phyloP scores from a whole-genome alignment of 1,284 basidiomycete genomes.

The Papiliotrema terrestris region DNA sequence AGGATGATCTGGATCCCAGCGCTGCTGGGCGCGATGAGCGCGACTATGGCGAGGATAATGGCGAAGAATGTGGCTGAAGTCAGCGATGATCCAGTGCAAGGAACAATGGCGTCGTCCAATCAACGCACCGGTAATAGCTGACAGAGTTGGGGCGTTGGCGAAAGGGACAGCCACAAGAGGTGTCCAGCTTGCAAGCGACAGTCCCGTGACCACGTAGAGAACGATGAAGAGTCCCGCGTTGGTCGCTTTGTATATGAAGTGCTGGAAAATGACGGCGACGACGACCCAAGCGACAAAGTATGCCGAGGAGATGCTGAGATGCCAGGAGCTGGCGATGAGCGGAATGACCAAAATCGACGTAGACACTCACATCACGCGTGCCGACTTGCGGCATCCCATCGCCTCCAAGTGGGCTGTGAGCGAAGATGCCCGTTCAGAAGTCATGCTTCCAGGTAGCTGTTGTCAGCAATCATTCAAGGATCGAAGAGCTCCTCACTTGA shows the following conservation, averaged over 20 bases:
- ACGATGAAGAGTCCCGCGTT: slow-evolving; percentile 61
- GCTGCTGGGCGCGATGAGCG: slow-evolving; percentile 56
- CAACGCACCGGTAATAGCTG: slow-evolving; percentile 26
- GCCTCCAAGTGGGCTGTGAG: slow-evolving; percentile 66
- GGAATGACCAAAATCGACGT: not conserved
- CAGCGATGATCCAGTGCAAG: too few relatives aligned
- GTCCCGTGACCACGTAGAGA: slow-evolving; percentile 64
- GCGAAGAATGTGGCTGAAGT: slow-evolving; percentile 58
- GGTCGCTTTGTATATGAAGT: slow-evolving; percentile 61
- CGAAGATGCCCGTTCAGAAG: slow-evolving; percentile 59
- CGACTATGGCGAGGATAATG: slow-evolving; percentile 66
- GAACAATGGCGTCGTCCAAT: too few relatives aligned
- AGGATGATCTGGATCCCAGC: slow-evolving; percentile 57
- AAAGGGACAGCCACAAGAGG: slow-evolving; percentile 31
- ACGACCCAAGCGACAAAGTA: slow-evolving; percentile 66
- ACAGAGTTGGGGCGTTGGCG: slow-evolving; percentile 21
- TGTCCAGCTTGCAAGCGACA: slow-evolving; percentile 30
- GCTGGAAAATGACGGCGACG: slow-evolving; percentile 62
- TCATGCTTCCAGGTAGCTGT: slow-evolving; percentile 58
- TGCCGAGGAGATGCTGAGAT: slow-evolving; percentile 56
- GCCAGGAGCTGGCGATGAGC: slow-evolving; percentile 59
- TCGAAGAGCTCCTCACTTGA: slow-evolving; percentile 53
- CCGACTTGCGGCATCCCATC: slow-evolving; percentile 67
- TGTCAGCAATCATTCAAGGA: not conserved
- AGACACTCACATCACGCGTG: slow-evolving; percentile 57